Percentiles rank a stretch among this genome's conserved stretches.
Conservation (phyloP, 306 rosid species). For the Begonia masoniana region DNA sequence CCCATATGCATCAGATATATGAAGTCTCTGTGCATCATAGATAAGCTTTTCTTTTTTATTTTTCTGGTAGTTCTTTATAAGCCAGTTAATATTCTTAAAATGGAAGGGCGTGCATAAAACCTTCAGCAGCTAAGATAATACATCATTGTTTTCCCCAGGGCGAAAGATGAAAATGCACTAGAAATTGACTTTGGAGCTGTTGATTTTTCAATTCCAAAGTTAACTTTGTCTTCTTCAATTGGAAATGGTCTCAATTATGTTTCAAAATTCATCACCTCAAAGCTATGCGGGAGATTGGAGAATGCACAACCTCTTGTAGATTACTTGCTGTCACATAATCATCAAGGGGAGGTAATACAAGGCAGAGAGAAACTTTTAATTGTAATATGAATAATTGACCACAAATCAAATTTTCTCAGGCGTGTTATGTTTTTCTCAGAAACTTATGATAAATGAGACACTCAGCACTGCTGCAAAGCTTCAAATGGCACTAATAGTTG, state of each 20-base stretch:
- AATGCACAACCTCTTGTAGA: constrained; percentile 67
- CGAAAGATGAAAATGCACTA: constrained; percentile 63
- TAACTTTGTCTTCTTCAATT: constrained; percentile 62
- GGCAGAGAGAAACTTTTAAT: neutral
- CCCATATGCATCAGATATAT: too few species aligned
- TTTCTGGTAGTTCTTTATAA: too few species aligned
- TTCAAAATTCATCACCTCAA: constrained; percentile 49
- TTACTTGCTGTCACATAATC: constrained; percentile 46
- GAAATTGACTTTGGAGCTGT: constrained; percentile 83
- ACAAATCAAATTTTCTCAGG: too few species aligned
- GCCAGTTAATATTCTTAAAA: too few species aligned
- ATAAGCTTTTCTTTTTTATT: too few species aligned
- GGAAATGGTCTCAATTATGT: constrained; percentile 60
- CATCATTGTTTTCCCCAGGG: constrained; percentile 30
- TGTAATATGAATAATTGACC: too few species aligned
- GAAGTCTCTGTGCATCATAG: too few species aligned
- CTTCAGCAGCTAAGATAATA: too few species aligned
- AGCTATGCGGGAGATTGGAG: constrained; percentile 35
- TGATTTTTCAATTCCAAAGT: constrained; percentile 44
- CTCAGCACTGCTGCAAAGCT: constrained; percentile 56
- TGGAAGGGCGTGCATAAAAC: too few species aligned
- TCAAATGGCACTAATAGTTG: constrained; percentile 51
- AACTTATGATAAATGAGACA: constrained; percentile 52
- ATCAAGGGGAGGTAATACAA: constrained; percentile 55
- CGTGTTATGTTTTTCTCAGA: constrained; percentile 19